Evolutionary conservation across 164 flowering plant species (phyloP).

Genomic region (Vitis amurensis): DNA sequence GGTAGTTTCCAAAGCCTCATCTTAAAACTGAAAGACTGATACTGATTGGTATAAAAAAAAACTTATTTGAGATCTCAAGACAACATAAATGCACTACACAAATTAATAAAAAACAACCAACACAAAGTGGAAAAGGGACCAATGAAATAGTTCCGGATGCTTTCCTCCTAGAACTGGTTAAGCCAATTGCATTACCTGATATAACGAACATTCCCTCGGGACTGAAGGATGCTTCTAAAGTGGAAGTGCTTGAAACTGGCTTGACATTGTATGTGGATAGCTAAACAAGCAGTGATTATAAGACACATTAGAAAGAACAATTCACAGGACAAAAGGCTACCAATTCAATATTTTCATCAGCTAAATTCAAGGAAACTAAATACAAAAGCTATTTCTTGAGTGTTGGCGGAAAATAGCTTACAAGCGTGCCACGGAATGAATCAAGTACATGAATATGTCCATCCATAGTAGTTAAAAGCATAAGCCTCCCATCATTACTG

Average conservation of each 20-base stretch:
- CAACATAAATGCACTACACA: neutral
- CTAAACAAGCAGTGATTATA: constrained; percentile 32
- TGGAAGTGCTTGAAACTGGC: constrained; percentile 73
- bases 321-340: neutral
- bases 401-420: constrained; percentile 32
- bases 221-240: constrained; percentile 96
- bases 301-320: constrained; percentile 5
- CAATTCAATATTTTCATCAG: neutral
- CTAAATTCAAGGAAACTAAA: neutral
- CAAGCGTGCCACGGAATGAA: constrained; percentile 91
- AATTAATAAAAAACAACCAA: neutral
- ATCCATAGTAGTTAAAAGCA: constrained; percentile 82
- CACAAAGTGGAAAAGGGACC: neutral
- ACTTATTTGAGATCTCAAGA: neutral
- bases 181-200: constrained; percentile 57
- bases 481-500: constrained; percentile 93
- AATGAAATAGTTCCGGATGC: too few species aligned
- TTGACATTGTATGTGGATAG: constrained; percentile 77
- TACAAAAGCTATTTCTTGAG: neutral
- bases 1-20: neutral
- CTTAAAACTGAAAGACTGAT: neutral
- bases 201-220: constrained; percentile 96
- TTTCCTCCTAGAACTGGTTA: too few species aligned
- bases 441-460: constrained; percentile 93
- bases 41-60: neutral